Evolutionary conservation across 1,284 basidiomycete genomes (phyloP).

Genomic region (Ceratobasidium sp.): DNA sequence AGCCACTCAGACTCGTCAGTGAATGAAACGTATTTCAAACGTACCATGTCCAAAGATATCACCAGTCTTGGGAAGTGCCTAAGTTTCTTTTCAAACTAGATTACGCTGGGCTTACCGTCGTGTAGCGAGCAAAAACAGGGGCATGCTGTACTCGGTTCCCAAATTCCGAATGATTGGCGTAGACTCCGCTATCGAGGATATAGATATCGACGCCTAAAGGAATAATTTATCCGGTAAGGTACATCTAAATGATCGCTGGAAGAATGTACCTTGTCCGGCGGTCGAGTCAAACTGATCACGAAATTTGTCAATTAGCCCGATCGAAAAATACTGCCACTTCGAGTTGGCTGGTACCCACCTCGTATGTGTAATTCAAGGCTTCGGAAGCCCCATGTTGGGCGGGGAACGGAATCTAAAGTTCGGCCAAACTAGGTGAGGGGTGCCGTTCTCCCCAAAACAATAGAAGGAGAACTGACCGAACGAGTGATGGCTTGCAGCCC

Average conservation of each 20-base stretch:
- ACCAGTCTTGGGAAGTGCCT: not conserved
- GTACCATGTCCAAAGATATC: conserved; percentile 30
- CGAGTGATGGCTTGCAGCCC: conserved; percentile 27
- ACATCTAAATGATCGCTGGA: not conserved
- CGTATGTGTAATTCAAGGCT: conserved; percentile 6
- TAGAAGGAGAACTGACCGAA: not conserved
- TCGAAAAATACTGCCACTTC: not conserved
- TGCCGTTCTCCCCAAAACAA: not conserved
- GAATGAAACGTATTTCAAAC: not conserved
- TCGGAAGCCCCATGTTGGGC: not conserved
- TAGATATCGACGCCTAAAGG: conserved; percentile 27
- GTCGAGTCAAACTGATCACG: conserved; percentile 17
- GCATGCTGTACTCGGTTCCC: conserved; percentile 11
- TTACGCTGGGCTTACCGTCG: conserved; percentile 15
- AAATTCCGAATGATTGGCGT: conserved; percentile 24
- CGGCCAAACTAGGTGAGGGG: not conserved
- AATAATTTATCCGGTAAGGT: not conserved
- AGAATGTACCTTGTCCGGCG: conserved; percentile 30
- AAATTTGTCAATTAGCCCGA: not conserved
- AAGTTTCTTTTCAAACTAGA: not conserved
- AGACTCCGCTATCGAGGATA: conserved; percentile 28
- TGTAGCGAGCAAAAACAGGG: conserved; percentile 31
- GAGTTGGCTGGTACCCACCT: not conserved
- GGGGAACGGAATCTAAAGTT: conserved; percentile 6
- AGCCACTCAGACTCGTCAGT: not conserved